These are phyloP conservation scores for Pseudogymnoascus sp. DNA, from an alignment of 2,329 filamentous ascomycete species.

Conservation along the genomic window DNA sequence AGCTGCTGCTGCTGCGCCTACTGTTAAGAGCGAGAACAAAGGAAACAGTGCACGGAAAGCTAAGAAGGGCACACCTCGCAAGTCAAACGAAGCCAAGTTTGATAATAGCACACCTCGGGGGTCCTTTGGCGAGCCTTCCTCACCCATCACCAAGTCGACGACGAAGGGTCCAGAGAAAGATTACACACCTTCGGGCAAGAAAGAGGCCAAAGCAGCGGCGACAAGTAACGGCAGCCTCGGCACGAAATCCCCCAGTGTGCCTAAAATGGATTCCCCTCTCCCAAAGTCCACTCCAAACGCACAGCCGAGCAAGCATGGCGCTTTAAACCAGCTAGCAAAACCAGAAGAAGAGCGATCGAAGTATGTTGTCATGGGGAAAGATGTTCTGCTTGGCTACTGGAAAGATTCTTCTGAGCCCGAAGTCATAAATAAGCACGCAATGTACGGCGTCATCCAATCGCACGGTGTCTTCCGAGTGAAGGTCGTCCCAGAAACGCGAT, in stretches of 20 bases:
- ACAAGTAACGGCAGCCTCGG: conserved; percentile 3
- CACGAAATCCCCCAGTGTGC: conserved; percentile 21
- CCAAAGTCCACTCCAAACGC: background rate
- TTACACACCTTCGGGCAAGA: background rate
- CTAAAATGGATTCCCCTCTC: background rate
- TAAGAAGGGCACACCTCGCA: background rate
- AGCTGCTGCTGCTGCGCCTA: conserved; percentile 15
- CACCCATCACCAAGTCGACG: background rate
- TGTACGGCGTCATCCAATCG: conserved; percentile 52
- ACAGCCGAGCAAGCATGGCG: background rate
- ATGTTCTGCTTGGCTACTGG: conserved; percentile 48
- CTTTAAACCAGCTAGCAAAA: background rate
- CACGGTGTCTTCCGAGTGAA: conserved; percentile 60
- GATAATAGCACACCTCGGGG: background rate
- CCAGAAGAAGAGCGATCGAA: background rate
- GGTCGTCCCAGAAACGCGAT: conserved; percentile 50
- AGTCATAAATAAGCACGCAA: conserved; percentile 48
- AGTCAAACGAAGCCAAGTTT: background rate
- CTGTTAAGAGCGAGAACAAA: background rate
- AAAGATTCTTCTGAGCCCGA: conserved; percentile 41
- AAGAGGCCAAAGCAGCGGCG: background rate
- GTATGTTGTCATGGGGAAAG: conserved; percentile 17
- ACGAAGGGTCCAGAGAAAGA: background rate
- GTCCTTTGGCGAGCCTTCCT: background rate
- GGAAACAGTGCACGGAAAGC: background rate